phyloP scores from a whole-genome alignment of 129 eudicot species.

The Sambucus nigra region DNA sequence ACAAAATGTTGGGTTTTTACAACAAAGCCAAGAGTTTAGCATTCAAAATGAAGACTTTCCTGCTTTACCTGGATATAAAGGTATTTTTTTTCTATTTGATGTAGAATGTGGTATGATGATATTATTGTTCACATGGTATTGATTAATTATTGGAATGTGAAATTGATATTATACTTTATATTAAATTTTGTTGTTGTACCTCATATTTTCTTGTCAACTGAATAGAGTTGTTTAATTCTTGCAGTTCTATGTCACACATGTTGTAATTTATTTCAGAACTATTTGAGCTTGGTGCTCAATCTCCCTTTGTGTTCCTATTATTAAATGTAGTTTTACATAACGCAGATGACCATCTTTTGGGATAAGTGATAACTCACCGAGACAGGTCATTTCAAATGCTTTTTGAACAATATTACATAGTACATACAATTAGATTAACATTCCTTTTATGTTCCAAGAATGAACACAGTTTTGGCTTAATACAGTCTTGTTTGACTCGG shows the following conservation, averaged over 20 bases:
- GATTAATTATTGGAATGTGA: not conserved
- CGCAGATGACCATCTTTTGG: not conserved
- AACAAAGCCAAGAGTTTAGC: conserved; percentile 87
- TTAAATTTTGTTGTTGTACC: too few species aligned
- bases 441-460: too few species aligned
- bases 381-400: not conserved
- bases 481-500: too few species aligned
- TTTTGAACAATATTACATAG: too few species aligned
- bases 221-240: not conserved
- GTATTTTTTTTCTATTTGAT: conserved; percentile 22
- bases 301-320: not conserved
- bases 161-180: not conserved
- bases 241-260: too few species aligned
- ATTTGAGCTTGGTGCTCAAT: not conserved
- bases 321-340: too few species aligned
- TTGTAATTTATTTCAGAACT: too few species aligned
- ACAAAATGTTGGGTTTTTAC: conserved; percentile 66
- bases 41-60: conserved; percentile 90
- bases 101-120: not conserved
- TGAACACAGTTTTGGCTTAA: too few species aligned
- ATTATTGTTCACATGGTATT: not conserved
- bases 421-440: too few species aligned
- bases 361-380: not conserved
- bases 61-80: conserved; percentile 84
- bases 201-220: not conserved